These are phyloP conservation scores for Linnemannia schmuckeri DNA, from an alignment of 192 early-diverging fungal genomes.

Conservation along the genomic window DNA sequence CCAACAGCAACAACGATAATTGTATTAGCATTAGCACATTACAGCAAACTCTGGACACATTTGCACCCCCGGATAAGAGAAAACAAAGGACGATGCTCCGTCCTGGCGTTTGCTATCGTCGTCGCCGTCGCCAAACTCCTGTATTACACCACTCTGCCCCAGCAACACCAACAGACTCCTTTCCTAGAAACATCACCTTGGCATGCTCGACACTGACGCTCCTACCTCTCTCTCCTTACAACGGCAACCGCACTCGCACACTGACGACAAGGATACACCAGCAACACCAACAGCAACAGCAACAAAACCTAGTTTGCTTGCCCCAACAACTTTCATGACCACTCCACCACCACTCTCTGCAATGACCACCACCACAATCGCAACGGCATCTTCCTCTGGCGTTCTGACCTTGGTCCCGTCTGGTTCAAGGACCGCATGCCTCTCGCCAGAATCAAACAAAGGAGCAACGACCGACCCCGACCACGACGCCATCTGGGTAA, in stretches of 20 bases:
- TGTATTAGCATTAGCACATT: not conserved
- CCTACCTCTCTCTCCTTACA: not conserved
- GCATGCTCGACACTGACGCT: not conserved
- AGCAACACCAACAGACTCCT: not conserved
- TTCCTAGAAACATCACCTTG: not conserved
- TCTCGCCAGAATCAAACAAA: constrained; percentile 20
- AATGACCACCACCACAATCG: not conserved
- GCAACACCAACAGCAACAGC: not conserved
- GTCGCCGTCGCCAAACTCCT: not conserved
- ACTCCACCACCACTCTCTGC: not conserved
- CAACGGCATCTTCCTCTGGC: constrained; percentile 4
- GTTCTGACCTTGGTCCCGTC: constrained; percentile 23
- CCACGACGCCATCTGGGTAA: constrained; percentile 44
- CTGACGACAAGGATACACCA: not conserved
- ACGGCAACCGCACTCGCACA: not conserved
- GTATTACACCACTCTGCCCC: not conserved
- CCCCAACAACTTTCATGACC: not conserved
- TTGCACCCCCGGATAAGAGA: not conserved
- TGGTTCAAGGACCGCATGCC: constrained; percentile 7
- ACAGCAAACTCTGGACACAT: not conserved
- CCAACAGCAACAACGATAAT: not conserved
- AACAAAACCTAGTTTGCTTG: not conserved
- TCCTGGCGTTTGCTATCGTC: not conserved
- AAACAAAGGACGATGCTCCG: constrained; percentile 7
- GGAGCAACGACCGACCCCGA: constrained; percentile 15